Evolutionary conservation across 2,329 filamentous ascomycete genomes (phyloP).

Genomic region (Colletotrichum sp.): DNA sequence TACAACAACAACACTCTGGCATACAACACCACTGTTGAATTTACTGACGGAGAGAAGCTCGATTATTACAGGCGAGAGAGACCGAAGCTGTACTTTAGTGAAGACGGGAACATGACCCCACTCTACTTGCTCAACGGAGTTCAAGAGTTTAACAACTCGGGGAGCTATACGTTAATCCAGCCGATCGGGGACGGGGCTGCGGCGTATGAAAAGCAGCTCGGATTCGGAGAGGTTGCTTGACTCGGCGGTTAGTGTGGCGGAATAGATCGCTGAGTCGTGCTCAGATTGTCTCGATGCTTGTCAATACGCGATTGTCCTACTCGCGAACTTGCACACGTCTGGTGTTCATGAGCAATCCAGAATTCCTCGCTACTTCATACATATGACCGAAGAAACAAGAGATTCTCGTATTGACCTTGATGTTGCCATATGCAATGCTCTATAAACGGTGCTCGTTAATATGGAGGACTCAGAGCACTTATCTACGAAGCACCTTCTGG

Average conservation of each 20-base stretch:
- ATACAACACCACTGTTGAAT: constrained; percentile 32
- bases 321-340: not conserved
- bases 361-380: not conserved
- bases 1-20: constrained; percentile 28
- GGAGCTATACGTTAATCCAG: constrained; percentile 27
- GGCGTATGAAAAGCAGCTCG: not conserved
- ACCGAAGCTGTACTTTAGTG: constrained; percentile 53
- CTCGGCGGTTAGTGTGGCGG: not conserved
- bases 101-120: constrained; percentile 48
- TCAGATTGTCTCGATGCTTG: not conserved
- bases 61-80: constrained; percentile 49
- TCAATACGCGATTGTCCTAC: not conserved
- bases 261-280: not conserved
- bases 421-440: not conserved
- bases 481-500: not conserved
- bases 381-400: not conserved
- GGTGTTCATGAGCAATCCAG: not conserved
- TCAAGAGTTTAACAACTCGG: constrained; percentile 38
- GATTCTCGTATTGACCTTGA: not conserved
- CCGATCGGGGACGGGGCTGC: constrained; percentile 21
- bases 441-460: not conserved
- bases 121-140: constrained; percentile 53
- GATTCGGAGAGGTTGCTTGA: not conserved
- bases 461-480: not conserved
- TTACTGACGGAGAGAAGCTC: constrained; percentile 41